Evolutionary conservation across 257 asterid genomes (phyloP).

Genomic region (Hygrophila difformis): DNA sequence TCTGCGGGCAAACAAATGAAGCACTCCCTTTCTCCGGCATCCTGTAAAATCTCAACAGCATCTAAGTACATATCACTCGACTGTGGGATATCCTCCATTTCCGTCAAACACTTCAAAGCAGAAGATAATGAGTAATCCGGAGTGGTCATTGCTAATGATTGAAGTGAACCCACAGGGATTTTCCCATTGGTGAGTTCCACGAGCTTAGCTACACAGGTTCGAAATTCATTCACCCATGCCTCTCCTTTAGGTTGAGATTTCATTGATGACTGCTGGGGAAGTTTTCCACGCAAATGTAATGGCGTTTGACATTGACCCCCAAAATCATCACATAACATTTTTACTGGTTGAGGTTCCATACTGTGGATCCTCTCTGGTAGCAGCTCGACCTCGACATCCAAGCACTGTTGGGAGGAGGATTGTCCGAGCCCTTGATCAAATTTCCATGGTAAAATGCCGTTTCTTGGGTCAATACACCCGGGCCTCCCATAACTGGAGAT

Average conservation of each 20-base stretch:
- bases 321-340: constrained; percentile 24
- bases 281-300: constrained; percentile 25
- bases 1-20: constrained; percentile 77
- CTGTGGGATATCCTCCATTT: constrained; percentile 71
- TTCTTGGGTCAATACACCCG: constrained; percentile 29
- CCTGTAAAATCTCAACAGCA: constrained; percentile 75
- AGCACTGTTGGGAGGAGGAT: constrained; percentile 29
- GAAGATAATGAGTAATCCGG: constrained; percentile 67
- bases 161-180: constrained; percentile 25
- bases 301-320: constrained; percentile 30
- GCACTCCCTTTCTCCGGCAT: constrained; percentile 69
- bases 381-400: constrained; percentile 39
- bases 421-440: constrained; percentile 35
- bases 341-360: constrained; percentile 24
- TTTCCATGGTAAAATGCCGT: constrained; percentile 36
- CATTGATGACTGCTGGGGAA: constrained; percentile 26
- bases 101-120: constrained; percentile 66
- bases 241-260: constrained; percentile 44
- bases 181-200: constrained; percentile 48
- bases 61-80: constrained; percentile 88
- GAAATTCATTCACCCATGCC: constrained; percentile 60
- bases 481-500: constrained; percentile 25
- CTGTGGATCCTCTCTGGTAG: constrained; percentile 27
- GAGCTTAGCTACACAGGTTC: constrained; percentile 55
- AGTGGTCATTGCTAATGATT: constrained; percentile 12